A percentile compares a stretch with the other conserved stretches of the same genome.
Conservation (phyloP, 108 stramenopile genomes). For the Epipyxis sp. region DNA sequence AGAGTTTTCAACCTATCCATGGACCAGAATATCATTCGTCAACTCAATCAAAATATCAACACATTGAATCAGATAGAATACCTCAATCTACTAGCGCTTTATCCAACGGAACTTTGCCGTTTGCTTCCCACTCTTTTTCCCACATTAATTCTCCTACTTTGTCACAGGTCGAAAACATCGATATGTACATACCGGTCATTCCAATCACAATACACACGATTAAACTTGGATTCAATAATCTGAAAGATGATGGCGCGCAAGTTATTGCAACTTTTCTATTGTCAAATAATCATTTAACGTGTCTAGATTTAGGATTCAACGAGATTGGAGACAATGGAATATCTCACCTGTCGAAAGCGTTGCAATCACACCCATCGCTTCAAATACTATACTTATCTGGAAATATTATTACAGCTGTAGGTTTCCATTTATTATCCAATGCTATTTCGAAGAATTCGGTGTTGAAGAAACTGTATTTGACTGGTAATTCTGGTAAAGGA, state of each 20-base stretch:
- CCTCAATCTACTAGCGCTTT: too few relatives aligned
- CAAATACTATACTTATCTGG: not conserved
- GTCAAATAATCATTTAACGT: not conserved
- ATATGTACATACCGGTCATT: too few relatives aligned
- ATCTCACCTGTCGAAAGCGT: not conserved
- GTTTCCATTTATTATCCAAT: not conserved
- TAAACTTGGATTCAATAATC: conserved; percentile 5
- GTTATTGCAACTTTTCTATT: not conserved
- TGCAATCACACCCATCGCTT: not conserved
- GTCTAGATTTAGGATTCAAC: conserved; percentile 9
- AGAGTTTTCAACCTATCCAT: not conserved
- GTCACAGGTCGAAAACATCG: too few relatives aligned
- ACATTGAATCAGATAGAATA: too few relatives aligned
- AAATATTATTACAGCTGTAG: not conserved
- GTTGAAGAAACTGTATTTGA: not conserved
- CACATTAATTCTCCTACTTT: too few relatives aligned
- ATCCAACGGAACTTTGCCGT: too few relatives aligned
- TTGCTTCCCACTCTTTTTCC: too few relatives aligned
- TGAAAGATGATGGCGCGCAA: not conserved
- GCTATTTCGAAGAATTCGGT: not conserved
- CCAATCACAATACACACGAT: not conserved
- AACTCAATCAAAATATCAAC: too few relatives aligned
- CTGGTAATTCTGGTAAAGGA: conserved; percentile 6
- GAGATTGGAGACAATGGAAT: not conserved
- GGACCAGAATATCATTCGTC: too few relatives aligned